These are phyloP conservation scores for Pestalotiopsis sp. DNA, from an alignment of 2,329 filamentous ascomycete species.

Conservation along the genomic window DNA sequence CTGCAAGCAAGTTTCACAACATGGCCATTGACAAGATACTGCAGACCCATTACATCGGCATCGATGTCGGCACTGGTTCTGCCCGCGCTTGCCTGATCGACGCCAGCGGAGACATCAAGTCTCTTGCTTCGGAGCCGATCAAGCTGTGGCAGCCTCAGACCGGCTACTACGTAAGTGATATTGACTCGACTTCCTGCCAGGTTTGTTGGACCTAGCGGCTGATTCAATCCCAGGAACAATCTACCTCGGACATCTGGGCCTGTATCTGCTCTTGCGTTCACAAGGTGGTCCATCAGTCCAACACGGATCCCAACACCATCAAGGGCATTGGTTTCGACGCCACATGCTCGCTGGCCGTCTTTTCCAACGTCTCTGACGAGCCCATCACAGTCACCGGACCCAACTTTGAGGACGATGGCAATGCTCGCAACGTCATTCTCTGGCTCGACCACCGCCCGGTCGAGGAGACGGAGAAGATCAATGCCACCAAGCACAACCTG, in stretches of 20 bases:
- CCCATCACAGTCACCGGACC: constrained; percentile 90
- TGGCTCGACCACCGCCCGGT: constrained; percentile 97
- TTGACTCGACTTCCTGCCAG: background rate
- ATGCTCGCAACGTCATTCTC: constrained; percentile 92
- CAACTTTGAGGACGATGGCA: constrained; percentile 76
- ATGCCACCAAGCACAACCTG: constrained; percentile 87
- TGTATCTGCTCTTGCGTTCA: constrained; percentile 91
- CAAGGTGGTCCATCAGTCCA: constrained; percentile 78
- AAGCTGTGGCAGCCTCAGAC: constrained; percentile 78
- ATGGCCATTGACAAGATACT: constrained; percentile 18
- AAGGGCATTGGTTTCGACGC: constrained; percentile 96
- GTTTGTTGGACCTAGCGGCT: background rate
- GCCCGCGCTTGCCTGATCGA: constrained; percentile 96
- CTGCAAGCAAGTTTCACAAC: constrained; percentile 16
- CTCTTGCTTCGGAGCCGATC: constrained; percentile 74
- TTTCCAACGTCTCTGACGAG: constrained; percentile 85
- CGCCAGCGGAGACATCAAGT: constrained; percentile 83
- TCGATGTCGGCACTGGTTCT: constrained; percentile 96
- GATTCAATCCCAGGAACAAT: constrained; percentile 74
- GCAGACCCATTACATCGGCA: constrained; percentile 72
- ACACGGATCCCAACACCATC: constrained; percentile 74
- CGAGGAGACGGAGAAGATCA: constrained; percentile 90
- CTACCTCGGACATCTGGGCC: constrained; percentile 93
- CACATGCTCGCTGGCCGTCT: constrained; percentile 95
- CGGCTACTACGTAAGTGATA: constrained; percentile 67